Base-by-base conservation (phyloP, 805 yeast species). In the Starmerella bombi region DNA sequence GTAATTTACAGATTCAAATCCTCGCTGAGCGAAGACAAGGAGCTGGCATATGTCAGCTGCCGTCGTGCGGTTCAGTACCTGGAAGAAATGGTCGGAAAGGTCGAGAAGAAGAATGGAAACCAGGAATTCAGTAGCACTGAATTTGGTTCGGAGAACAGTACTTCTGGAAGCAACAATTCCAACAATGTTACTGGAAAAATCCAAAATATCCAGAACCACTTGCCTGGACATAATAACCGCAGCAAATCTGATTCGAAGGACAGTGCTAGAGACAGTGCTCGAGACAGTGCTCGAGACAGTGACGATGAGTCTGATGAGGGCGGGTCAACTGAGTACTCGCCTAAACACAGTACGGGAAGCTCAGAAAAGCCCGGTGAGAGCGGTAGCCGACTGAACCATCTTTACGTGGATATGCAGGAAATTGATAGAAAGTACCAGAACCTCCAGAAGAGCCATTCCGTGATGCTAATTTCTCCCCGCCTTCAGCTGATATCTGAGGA, bases 401-500 rank as follows among this genome's bases (percentile, higher is more conserved):
- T 51, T 19, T 46, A 49, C 37, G 64, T 67, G 3, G 75, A 72
- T 25, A 57, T 83, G 27, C 59, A 70, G 44, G 51, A 55, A 5
- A 56, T 69, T 2, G 48, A 59, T 5, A 61, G 59, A 2, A 56
- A 32, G 9, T 8, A 61, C 32, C 60, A 63, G 27, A 65, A 64
- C 1, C 44, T 51, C 10, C 50, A 45, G 32, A 73, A 76, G 39
- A 72, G 80, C 32, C 80, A 75, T 54, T 63, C 76, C 46, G 66
- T 86, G 23, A 75, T 75, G 44, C 64, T 88, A 32, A 63, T 79
- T 5, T 72, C 83, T 21, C 94, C 96, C 0, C 95, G 88, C 57
- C 72, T 85, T 35, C 96, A 86, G 55, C 52, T 80, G 20, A 67
- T 72, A 36, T 65, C 72, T 14, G 67, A 66, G 23, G 65, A 66